Percentiles rank a stretch among this genome's conserved stretches.
Conservation (phyloP, 2,329 filamentous ascomycete genomes). For the Scedosporium apiospermum region DNA sequence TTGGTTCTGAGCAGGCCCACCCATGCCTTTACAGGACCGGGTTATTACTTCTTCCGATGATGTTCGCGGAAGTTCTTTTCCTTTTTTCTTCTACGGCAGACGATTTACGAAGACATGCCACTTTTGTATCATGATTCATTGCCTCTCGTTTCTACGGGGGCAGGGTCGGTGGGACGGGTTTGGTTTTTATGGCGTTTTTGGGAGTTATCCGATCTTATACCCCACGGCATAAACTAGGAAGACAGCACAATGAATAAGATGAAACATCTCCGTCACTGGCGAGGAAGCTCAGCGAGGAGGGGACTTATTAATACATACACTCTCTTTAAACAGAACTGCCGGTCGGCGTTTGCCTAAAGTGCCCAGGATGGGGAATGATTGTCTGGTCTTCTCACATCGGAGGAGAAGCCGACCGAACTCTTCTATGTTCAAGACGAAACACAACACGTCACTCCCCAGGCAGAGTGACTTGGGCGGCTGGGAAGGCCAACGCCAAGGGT, state of each 20-base stretch:
- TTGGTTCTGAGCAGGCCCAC: conserved; percentile 59
- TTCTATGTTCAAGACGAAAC: background rate
- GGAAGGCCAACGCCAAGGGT: background rate
- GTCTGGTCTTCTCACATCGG: background rate
- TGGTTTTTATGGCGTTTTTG: background rate
- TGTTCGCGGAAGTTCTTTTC: background rate
- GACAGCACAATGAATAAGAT: background rate
- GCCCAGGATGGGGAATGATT: background rate
- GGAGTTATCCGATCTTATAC: background rate
- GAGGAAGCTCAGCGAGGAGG: background rate
- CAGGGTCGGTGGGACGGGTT: background rate
- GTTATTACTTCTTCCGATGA: background rate
- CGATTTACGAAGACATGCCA: background rate
- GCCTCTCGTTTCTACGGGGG: background rate
- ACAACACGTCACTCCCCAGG: background rate
- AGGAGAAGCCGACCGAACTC: background rate
- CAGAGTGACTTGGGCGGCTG: background rate
- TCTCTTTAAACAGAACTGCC: background rate
- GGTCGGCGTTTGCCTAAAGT: background rate
- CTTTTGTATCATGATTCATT: background rate
- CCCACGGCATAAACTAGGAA: background rate
- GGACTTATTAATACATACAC: background rate
- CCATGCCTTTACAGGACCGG: background rate
- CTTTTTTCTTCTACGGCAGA: background rate
- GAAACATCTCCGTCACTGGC: background rate